Base-by-base conservation (phyloP, 1,284 basidiomycete species). In the Cutaneotrichosporon mucoides region DNA sequence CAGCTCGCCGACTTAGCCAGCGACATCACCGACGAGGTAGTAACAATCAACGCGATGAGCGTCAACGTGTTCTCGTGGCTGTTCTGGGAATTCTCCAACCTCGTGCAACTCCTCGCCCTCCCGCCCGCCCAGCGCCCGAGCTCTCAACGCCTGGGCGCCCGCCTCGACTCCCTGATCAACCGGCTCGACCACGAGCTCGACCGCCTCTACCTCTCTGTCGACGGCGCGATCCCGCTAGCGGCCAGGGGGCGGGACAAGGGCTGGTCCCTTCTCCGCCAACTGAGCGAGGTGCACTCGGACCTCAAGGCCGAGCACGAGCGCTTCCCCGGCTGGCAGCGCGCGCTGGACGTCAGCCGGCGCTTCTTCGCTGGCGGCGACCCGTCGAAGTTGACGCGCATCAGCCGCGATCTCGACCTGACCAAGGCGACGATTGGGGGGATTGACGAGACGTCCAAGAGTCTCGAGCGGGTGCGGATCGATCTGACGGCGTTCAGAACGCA, bases 31-130 rank as follows among this genome's bases (percentile, higher is more conserved):
- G 73, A 77, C 61, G 71, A 74, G 50, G 56, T 77, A 4, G 61
- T 67, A 9, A 59, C 61, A 15, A 74, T 74, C 58, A 72, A 75
- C 54, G 67, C 71, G 9, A 68, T 69, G 60, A 72, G 68, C 43
- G 71, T 75, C 16, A 72, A 67, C 55, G 66, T 70, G 4, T 76
- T 76, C 56, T 67, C 66, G 15, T 75, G 73, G 73, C 66, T 76
- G 3, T 70, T 74, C 58, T 73, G 70, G 70, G 72, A 76, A 70
- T 76, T 75, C 56, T 42, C 58, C 7, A 63, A 65, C n/a, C 61
- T 76, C 8, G 67, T 68, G 1, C 62, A 68, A 24, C 61, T 70
- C 15, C 66, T 76, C 45, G 60, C 65, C 44, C 61, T 35, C 13
- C 55, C 55, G 60, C 47, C 63, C 4, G 13, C 55, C 46, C 7